phyloP scores from a whole-genome alignment of 371 early-diverging fungal species.

The Batkoa obscura region DNA sequence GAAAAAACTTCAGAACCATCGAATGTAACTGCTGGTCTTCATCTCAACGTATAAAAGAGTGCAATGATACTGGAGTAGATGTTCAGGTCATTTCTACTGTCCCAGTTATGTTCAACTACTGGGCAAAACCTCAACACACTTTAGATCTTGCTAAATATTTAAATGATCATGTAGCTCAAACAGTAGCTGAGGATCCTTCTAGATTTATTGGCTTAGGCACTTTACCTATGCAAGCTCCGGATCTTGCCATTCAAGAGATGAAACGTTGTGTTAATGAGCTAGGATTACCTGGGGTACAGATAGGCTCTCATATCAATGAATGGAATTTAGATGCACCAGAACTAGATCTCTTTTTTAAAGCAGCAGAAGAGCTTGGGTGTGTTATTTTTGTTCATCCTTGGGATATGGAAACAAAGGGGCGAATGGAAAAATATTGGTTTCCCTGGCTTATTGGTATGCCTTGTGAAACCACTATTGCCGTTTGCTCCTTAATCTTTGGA shows the following conservation, averaged over 20 bases:
- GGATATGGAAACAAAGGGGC: slow-evolving; percentile 40
- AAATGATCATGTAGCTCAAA: slow-evolving; percentile 51
- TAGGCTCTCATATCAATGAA: slow-evolving; percentile 47
- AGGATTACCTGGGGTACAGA: slow-evolving; percentile 43
- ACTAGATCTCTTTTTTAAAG: slow-evolving; percentile 37
- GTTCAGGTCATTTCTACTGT: slow-evolving; percentile 45
- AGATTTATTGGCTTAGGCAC: slow-evolving; percentile 45
- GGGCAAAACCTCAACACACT: slow-evolving; percentile 30
- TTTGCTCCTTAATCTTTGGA: slow-evolving; percentile 41
- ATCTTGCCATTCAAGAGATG: slow-evolving; percentile 40
- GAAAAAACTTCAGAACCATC: slow-evolving; percentile 41
- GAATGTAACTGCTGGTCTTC: slow-evolving; percentile 52
- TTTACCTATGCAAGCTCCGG: slow-evolving; percentile 52
- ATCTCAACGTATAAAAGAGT: slow-evolving; percentile 28
- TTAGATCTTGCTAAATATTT: slow-evolving; percentile 30
- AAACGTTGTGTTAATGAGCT: slow-evolving; percentile 42
- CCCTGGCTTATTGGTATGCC: slow-evolving; percentile 59
- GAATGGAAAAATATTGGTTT: slow-evolving; percentile 54
- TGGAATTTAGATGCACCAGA: slow-evolving; percentile 55
- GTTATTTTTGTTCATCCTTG: slow-evolving; percentile 52
- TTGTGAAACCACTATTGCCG: slow-evolving; percentile 45
- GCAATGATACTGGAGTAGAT: slow-evolving; percentile 26
- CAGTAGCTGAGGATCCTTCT: slow-evolving; percentile 35
- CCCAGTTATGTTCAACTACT: slow-evolving; percentile 51
- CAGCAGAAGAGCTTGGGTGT: slow-evolving; percentile 40